These are phyloP conservation scores for Hypholoma sublateritium DNA, from an alignment of 768 basidiomycete genomes.

Conservation along the genomic window DNA sequence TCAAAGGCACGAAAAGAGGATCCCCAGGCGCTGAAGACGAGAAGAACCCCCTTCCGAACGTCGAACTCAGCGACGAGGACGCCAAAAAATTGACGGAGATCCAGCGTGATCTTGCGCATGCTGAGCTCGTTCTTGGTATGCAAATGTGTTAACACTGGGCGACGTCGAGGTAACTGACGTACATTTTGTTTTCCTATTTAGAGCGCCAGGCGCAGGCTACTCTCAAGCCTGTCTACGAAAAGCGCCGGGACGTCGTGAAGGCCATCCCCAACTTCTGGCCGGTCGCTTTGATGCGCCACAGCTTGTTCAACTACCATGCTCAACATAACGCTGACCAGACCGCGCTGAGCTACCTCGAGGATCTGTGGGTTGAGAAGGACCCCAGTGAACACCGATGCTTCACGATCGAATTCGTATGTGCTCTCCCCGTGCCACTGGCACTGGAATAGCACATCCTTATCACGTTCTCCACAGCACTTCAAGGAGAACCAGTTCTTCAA, in stretches of 20 bases:
- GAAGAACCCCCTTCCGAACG: conserved; percentile 65
- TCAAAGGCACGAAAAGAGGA: conserved; percentile 67
- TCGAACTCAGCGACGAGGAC: conserved; percentile 72
- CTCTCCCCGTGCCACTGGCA: neutral
- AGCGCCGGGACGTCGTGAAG: conserved; percentile 66
- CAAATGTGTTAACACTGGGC: conserved; percentile 7
- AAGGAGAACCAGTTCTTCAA: conserved; percentile 85
- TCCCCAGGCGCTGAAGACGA: conserved; percentile 79
- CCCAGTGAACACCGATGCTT: conserved; percentile 74
- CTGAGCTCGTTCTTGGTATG: conserved; percentile 74
- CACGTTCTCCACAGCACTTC: conserved; percentile 56
- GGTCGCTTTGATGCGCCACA: conserved; percentile 78
- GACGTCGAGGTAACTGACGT: conserved; percentile 3
- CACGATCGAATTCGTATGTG: conserved; percentile 85
- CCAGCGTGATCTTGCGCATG: conserved; percentile 69
- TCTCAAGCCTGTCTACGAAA: conserved; percentile 63
- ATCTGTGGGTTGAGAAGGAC: conserved; percentile 82
- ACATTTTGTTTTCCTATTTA: conserved; percentile 24
- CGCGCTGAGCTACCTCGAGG: conserved; percentile 82
- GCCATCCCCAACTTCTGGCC: conserved; percentile 82
- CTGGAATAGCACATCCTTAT: neutral
- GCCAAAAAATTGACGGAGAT: conserved; percentile 64
- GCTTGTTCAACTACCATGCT: conserved; percentile 58
- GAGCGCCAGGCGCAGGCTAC: conserved; percentile 64
- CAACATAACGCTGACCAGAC: conserved; percentile 77